Percentiles rank a stretch among this genome's conserved stretches.
Conservation (phyloP, 1,284 basidiomycete species). For the Moesziomyces sp. region DNA sequence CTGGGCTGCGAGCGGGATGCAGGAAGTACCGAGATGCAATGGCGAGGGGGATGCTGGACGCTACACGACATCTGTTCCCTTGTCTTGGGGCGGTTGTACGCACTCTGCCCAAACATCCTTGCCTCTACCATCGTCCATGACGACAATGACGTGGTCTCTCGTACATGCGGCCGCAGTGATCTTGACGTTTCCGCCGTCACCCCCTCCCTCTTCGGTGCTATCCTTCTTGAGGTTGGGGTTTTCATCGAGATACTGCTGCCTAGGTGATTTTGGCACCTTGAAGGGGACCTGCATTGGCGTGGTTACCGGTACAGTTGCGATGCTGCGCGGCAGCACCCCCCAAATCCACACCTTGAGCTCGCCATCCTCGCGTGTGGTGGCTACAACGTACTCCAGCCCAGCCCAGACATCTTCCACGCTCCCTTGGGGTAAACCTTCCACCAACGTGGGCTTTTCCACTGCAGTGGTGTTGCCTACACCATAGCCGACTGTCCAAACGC, state of each 20-base stretch:
- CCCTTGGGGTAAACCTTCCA: not conserved
- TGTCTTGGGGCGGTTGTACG: conserved; percentile 9
- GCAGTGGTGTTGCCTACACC: not conserved
- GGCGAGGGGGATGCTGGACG: no score
- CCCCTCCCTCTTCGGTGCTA: not conserved
- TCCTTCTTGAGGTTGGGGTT: conserved; percentile 10
- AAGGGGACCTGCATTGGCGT: conserved; percentile 9
- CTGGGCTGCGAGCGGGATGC: no score
- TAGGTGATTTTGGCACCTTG: conserved; percentile 11
- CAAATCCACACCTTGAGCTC: conserved; percentile 15
- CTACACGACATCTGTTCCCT: conserved; percentile 15
- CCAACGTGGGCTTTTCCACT: not conserved
- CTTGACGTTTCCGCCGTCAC: not conserved
- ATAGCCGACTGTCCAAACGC: conserved; percentile 31
- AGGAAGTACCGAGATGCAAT: no score
- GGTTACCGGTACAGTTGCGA: not conserved
- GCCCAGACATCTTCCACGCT: conserved; percentile 7
- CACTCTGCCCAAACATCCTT: conserved; percentile 28
- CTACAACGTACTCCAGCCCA: conserved; percentile 35
- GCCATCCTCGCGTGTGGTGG: not conserved
- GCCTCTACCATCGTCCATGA: conserved; percentile 20
- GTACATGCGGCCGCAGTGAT: conserved; percentile 24
- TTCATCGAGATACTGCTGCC: conserved; percentile 16
- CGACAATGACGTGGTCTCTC: conserved; percentile 18
- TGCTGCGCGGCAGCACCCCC: conserved; percentile 21